Evolutionary conservation across 305 asterid genomes (phyloP).

Genomic region (Fraxinus velutina): DNA sequence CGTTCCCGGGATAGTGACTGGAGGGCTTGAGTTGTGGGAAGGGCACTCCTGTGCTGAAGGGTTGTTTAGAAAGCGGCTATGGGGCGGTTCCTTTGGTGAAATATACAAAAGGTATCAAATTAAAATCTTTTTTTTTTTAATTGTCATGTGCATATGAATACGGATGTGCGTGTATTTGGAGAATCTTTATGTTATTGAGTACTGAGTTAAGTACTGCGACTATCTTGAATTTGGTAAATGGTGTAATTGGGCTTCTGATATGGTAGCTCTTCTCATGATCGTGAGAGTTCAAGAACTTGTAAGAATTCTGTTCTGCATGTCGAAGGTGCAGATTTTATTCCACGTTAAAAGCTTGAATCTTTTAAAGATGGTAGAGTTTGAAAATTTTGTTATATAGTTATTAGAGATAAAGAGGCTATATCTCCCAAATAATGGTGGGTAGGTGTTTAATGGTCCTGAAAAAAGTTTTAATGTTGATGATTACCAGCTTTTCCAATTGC

Average conservation of each 20-base stretch:
- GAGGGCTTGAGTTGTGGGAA: conserved; percentile 92
- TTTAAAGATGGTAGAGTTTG: background rate
- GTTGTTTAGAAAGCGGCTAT: conserved; percentile 74
- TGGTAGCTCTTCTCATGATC: background rate
- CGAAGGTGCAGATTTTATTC: background rate
- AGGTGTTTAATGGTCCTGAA: background rate
- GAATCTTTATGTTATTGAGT: background rate
- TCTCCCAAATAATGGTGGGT: background rate
- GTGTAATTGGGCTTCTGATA: background rate
- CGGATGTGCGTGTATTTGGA: background rate
- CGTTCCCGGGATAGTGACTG: conserved; percentile 88
- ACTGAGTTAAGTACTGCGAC: background rate
- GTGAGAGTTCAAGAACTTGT: background rate
- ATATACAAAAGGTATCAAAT: conserved; percentile 60
- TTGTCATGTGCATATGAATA: background rate
- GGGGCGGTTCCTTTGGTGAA: conserved; percentile 97
- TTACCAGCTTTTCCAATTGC: background rate
- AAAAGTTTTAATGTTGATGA: background rate
- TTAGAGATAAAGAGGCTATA: background rate
- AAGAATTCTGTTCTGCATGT: background rate
- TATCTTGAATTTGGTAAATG: background rate
- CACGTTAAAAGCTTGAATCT: background rate
- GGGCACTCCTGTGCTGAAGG: conserved; percentile 93
- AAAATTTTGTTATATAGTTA: background rate
- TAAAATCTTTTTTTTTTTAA: background rate